phyloP scores from a whole-genome alignment of 148 eudicot genomes.

The Talinum fruticosum region DNA sequence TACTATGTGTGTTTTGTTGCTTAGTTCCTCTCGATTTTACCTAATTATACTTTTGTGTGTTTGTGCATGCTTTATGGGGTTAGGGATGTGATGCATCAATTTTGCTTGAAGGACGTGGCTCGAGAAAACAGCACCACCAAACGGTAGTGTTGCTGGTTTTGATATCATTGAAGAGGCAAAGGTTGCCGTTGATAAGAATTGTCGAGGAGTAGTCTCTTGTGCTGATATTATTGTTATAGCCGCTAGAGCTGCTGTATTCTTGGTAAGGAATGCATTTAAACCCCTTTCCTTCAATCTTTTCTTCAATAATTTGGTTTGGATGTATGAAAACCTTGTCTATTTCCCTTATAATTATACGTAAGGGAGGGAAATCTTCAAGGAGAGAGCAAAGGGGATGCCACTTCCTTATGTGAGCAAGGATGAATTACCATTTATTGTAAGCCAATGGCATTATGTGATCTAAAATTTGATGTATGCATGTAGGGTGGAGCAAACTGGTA shows the following conservation, averaged over 20 bases:
- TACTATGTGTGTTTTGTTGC: neutral
- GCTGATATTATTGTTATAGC: constrained; percentile 49
- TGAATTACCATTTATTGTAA: neutral
- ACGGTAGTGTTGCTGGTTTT: constrained; percentile 14
- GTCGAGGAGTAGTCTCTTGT: constrained; percentile 57
- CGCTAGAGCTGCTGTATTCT: constrained; percentile 37
- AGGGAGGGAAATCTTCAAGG: no score
- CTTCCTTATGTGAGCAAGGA: neutral
- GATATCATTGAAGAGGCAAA: constrained; percentile 34
- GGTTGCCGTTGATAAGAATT: constrained; percentile 35
- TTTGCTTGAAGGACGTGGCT: constrained; percentile 19
- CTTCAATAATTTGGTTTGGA: no score
- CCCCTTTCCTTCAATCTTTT: no score
- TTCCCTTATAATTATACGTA: no score
- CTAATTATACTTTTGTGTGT: neutral
- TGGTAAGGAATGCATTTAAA: constrained; percentile 10
- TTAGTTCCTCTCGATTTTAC: neutral
- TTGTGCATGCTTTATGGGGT: neutral
- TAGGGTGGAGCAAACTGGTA: constrained; percentile 33
- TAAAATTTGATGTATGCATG: neutral
- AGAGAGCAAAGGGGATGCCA: neutral
- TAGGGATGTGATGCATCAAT: constrained; percentile 26
- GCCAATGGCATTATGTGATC: neutral
- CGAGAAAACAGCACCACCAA: constrained; percentile 20
- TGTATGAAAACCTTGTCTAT: no score